Conservation (phyloP, 139 green algal species). For the Raphidocelis subcapitata region DNA sequence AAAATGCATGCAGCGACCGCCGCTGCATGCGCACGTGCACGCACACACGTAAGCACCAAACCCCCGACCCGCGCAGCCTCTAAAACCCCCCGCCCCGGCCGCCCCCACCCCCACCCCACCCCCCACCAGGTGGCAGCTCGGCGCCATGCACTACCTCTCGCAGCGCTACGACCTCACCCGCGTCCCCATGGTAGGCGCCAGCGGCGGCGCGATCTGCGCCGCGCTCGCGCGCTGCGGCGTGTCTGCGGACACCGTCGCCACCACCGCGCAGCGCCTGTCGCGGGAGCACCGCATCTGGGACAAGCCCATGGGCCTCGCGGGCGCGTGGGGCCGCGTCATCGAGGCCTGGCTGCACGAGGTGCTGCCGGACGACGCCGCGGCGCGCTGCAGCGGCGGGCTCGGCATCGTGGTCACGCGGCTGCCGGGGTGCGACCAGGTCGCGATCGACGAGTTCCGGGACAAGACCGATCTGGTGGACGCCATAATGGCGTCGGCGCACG, state of each 20-base stretch:
- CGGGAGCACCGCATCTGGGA: slow-evolving; percentile 55
- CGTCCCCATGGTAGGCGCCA: slow-evolving; percentile 52
- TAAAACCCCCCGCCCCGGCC: background rate
- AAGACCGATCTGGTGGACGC: slow-evolving; percentile 53
- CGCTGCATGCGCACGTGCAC: no score
- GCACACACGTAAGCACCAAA: no score
- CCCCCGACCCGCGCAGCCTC: no score
- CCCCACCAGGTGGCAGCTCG: slow-evolving; percentile 25
- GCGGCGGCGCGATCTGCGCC: slow-evolving; percentile 45
- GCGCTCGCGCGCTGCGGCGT: slow-evolving; percentile 46
- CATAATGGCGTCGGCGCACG: slow-evolving; percentile 47
- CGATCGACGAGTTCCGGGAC: slow-evolving; percentile 46
- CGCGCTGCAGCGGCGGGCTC: slow-evolving; percentile 22
- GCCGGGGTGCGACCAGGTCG: slow-evolving; percentile 26
- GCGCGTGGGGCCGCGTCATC: slow-evolving; percentile 42
- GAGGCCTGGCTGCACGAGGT: slow-evolving; percentile 60
- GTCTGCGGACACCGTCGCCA: no score
- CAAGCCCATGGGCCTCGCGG: slow-evolving; percentile 40
- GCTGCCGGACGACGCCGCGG: slow-evolving; percentile 45
- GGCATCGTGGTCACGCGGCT: slow-evolving; percentile 27
- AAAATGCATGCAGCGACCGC: no score
- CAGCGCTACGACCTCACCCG: slow-evolving; percentile 49
- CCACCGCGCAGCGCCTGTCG: no score
- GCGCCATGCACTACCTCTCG: slow-evolving; percentile 58
- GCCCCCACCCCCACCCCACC: background rate